Base-by-base conservation (phyloP, 1,284 basidiomycete genomes). In the Psilocybe mexicana region DNA sequence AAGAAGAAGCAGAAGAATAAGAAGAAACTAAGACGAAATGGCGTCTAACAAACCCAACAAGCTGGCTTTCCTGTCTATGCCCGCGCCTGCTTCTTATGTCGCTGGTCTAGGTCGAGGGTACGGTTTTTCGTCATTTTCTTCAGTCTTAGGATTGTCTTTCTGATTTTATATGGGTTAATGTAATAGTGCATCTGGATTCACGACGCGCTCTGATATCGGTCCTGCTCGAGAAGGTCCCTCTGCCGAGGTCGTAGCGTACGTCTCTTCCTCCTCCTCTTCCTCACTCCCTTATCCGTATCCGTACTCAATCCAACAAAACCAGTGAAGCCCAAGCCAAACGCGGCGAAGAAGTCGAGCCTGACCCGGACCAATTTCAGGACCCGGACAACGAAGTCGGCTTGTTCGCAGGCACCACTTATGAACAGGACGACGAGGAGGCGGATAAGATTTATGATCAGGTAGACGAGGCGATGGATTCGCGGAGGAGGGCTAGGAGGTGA, bases 141-240 rank as follows among this genome's bases (percentile, higher is more conserved):
- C 33, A 53, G 10, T 38, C 18, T 10, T 25, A 8, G 18, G 18
- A 18, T 18, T 35, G 23, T 6, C 43, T 28, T 12, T 26, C 38
- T 36, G 33, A 53, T 54, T 44, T 4, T 6, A 35, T 33, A 48
- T 26, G n/a, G 10, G 6, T 46, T n/a, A 25, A 18, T 18, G 18
- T 28, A 7, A 30, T 7, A 11, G 92, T 74, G 96, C 96, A 52
- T 97, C 95, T 52, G 97, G 96, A 59, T 99, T 99, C 76, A 99
- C 96, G 0, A 99, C 96, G 6, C 91, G 96, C 54, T 97, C 95
- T 48, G 96, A 99, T 86, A 99, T 99, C 64, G 96, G 96, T 72
- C 97, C 96, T 48, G 96, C 96, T 3, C 84, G 97, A 72, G 95
- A 97, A 71, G 94, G 93, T 0, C 93, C 94, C 0, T 92, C 91